Conservation (phyloP, 805 yeast genomes). For the Kockiozyma suomiensis region DNA sequence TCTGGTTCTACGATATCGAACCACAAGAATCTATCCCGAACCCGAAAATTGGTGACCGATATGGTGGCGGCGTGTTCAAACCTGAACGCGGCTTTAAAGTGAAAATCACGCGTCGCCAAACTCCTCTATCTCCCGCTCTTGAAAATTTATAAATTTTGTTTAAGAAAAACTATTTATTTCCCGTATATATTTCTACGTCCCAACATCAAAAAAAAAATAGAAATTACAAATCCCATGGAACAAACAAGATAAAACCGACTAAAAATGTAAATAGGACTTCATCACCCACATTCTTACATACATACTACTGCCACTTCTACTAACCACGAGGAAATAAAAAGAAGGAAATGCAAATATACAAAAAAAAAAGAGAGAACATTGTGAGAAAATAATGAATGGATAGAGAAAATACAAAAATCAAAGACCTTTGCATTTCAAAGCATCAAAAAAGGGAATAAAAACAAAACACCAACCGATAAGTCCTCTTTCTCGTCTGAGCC, state of each 20-base stretch:
- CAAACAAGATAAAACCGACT: neutral
- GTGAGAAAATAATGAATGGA: neutral
- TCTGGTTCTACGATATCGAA: slow-evolving; percentile 15
- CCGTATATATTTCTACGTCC: too few relatives aligned
- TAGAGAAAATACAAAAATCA: neutral
- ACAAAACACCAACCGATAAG: slow-evolving; percentile 1
- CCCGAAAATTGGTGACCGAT: slow-evolving; percentile 9
- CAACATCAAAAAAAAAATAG: neutral
- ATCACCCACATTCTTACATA: neutral
- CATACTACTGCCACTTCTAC: neutral
- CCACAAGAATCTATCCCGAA: slow-evolving; percentile 2
- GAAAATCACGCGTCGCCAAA: slow-evolving; percentile 4
- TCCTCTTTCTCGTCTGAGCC: neutral
- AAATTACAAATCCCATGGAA: neutral
- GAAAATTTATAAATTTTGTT: too few relatives aligned
- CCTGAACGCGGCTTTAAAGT: slow-evolving; percentile 4
- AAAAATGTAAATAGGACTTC: neutral
- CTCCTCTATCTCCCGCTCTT: slow-evolving; percentile 5
- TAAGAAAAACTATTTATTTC: too few relatives aligned
- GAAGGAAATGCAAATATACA: slow-evolving; percentile 1
- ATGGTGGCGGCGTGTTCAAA: slow-evolving; percentile 10
- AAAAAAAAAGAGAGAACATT: neutral
- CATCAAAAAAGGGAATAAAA: too few relatives aligned
- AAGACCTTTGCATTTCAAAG: too few relatives aligned
- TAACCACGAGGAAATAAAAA: neutral